phyloP scores from a whole-genome alignment of 768 basidiomycete species.

The Serendipita sp. region DNA sequence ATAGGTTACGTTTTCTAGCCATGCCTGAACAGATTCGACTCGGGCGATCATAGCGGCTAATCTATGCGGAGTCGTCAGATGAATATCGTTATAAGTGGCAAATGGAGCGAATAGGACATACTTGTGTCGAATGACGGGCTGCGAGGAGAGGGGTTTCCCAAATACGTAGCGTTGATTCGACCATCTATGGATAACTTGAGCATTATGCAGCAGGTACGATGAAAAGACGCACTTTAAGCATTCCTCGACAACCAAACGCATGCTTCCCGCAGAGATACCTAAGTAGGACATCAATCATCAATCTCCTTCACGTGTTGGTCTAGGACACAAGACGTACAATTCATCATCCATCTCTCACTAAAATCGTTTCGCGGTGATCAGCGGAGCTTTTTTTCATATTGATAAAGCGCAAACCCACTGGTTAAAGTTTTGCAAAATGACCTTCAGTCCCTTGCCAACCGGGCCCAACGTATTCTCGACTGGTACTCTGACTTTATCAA shows the following conservation, averaged over 20 bases:
- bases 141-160: conserved; percentile 66
- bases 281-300: neutral
- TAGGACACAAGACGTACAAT: conserved; percentile 28
- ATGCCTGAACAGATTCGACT: conserved; percentile 71
- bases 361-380: conserved; percentile 77
- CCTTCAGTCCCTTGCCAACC: conserved; percentile 67
- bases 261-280: conserved; percentile 41
- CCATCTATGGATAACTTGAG: conserved; percentile 41
- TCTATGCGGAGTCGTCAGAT: conserved; percentile 10
- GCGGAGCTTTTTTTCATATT: neutral
- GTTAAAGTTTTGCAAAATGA: conserved; percentile 34
- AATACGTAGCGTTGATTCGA: conserved; percentile 78
- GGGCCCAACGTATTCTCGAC: conserved; percentile 76
- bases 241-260: conserved; percentile 75
- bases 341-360: conserved; percentile 83
- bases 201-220: neutral
- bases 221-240: conserved; percentile 50
- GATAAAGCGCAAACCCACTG: conserved; percentile 18
- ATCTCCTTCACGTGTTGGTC: too few relatives aligned
- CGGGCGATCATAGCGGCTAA: conserved; percentile 82
- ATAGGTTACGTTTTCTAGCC: conserved; percentile 79
- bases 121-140: conserved; percentile 80
- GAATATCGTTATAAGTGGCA: too few relatives aligned
- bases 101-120: conserved; percentile 9
- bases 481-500: conserved; percentile 51